Evolutionary conservation across 805 yeast genomes (phyloP).

Genomic region (Myxozyma vanderwaltii): DNA sequence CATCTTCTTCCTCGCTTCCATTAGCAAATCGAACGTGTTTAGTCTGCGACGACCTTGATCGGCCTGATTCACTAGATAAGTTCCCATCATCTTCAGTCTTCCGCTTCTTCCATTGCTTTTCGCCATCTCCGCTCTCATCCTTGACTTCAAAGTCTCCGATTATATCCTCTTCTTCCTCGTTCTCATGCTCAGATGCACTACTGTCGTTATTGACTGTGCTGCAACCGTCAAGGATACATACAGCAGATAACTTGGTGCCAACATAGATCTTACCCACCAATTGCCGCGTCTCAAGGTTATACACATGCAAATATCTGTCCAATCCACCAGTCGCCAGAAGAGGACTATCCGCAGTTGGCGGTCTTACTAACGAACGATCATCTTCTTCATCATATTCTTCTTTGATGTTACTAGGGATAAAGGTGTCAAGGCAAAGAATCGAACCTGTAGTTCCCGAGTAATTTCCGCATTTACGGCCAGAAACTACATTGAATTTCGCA

Average conservation of each 20-base stretch:
- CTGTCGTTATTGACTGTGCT: neutral
- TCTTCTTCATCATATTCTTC: slow-evolving; percentile 13
- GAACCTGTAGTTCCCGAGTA: slow-evolving; percentile 74
- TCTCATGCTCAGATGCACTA: slow-evolving; percentile 4
- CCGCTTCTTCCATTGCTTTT: neutral
- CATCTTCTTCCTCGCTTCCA: slow-evolving; percentile 9
- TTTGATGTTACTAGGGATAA: neutral
- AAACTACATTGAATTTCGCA: slow-evolving; percentile 55
- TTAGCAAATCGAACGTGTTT: slow-evolving; percentile 17
- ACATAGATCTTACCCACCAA: slow-evolving; percentile 70
- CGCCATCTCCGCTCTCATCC: neutral
- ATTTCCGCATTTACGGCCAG: slow-evolving; percentile 64
- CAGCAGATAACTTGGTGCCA: slow-evolving; percentile 67
- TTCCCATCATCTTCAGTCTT: neutral
- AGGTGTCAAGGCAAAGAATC: slow-evolving; percentile 16
- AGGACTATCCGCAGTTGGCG: neutral
- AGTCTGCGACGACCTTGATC: neutral
- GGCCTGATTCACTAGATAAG: neutral
- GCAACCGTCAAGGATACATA: slow-evolving; percentile 51
- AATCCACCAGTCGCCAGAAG: slow-evolving; percentile 77
- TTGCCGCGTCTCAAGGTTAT: slow-evolving; percentile 60
- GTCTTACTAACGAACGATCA: neutral
- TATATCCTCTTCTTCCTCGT: slow-evolving; percentile 5
- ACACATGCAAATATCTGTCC: slow-evolving; percentile 83
- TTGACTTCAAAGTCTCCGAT: neutral